Conservation (phyloP, 2,329 filamentous ascomycete genomes). For the Spiromastix sp. region DNA sequence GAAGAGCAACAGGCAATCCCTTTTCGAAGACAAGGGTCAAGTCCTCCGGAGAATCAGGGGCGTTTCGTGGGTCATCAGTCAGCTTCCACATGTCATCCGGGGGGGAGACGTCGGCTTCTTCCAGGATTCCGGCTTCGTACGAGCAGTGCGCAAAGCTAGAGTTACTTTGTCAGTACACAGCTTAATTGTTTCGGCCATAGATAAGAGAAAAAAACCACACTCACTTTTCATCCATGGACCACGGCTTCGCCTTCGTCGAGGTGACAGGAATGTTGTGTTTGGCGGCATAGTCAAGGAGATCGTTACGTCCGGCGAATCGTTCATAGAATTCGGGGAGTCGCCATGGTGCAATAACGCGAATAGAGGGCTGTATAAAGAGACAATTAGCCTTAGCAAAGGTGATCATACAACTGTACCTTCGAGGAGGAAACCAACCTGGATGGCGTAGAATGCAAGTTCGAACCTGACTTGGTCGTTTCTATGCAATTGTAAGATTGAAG, state of each 20-base stretch:
- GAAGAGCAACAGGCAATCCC: conserved; percentile 14
- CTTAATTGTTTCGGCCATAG: neutral
- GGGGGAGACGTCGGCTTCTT: conserved; percentile 49
- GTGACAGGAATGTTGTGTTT: conserved; percentile 38
- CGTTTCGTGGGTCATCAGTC: conserved; percentile 29
- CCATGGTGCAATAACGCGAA: conserved; percentile 42
- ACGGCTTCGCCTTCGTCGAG: conserved; percentile 48
- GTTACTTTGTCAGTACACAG: conserved; percentile 1
- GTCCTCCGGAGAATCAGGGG: conserved; percentile 15
- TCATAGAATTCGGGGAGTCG: conserved; percentile 39
- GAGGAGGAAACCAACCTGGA: conserved; percentile 16
- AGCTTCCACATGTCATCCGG: conserved; percentile 74
- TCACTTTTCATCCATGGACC: conserved; percentile 26
- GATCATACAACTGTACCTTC: too few species aligned
- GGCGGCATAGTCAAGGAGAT: conserved; percentile 40
- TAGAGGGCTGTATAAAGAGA: conserved; percentile 25
- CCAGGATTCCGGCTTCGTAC: conserved; percentile 62
- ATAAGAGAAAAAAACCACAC: too few species aligned
- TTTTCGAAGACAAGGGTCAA: conserved; percentile 16
- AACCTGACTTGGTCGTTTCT: conserved; percentile 39
- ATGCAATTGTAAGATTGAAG: neutral
- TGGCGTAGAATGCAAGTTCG: conserved; percentile 40
- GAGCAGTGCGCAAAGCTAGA: conserved; percentile 49
- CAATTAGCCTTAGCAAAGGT: too few species aligned
- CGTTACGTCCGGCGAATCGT: conserved; percentile 38